Percentiles rank a stretch among this genome's conserved stretches.
Evolutionary conservation across 352 stramenopile species (phyloP).

Genomic region (Phytophthora melonis): DNA sequence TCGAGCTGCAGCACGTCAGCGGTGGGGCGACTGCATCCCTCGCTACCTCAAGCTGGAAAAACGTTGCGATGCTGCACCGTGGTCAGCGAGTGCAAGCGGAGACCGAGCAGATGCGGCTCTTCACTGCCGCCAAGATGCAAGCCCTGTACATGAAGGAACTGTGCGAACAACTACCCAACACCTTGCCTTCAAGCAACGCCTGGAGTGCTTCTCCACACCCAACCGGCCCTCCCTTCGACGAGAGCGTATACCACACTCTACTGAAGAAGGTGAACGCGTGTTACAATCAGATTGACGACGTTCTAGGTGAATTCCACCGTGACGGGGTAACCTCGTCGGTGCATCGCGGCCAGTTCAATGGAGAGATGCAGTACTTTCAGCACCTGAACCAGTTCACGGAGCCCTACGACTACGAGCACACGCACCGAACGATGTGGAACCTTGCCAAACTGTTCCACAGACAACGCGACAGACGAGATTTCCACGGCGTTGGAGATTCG

Average conservation of each 20-base stretch:
- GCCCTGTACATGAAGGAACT: slow-evolving; percentile 19
- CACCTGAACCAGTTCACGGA: slow-evolving; percentile 24
- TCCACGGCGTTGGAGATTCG: slow-evolving; percentile 9
- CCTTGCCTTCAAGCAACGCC: not conserved
- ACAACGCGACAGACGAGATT: slow-evolving; percentile 24
- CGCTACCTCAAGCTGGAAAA: slow-evolving; percentile 12
- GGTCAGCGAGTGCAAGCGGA: slow-evolving; percentile 6
- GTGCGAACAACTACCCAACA: slow-evolving; percentile 9
- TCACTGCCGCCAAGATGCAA: slow-evolving; percentile 16
- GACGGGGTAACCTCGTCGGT: slow-evolving; percentile 13
- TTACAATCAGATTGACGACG: slow-evolving; percentile 14
- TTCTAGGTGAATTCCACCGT: slow-evolving; percentile 10
- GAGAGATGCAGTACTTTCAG: slow-evolving; percentile 18
- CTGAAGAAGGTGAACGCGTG: not conserved
- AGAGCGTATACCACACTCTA: slow-evolving; percentile 3
- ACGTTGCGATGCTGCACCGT: slow-evolving; percentile 18
- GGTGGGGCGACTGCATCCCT: not conserved
- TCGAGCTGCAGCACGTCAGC: slow-evolving; percentile 4
- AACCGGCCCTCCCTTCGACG: not conserved
- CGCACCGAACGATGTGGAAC: slow-evolving; percentile 20
- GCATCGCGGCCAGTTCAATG: not conserved
- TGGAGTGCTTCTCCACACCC: not conserved
- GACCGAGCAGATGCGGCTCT: slow-evolving; percentile 24
- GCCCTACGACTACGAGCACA: slow-evolving; percentile 25
- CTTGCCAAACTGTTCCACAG: slow-evolving; percentile 17